Evolutionary conservation across 176 grass and related monocot genomes (phyloP).

Genomic region (Musa itinerans): DNA sequence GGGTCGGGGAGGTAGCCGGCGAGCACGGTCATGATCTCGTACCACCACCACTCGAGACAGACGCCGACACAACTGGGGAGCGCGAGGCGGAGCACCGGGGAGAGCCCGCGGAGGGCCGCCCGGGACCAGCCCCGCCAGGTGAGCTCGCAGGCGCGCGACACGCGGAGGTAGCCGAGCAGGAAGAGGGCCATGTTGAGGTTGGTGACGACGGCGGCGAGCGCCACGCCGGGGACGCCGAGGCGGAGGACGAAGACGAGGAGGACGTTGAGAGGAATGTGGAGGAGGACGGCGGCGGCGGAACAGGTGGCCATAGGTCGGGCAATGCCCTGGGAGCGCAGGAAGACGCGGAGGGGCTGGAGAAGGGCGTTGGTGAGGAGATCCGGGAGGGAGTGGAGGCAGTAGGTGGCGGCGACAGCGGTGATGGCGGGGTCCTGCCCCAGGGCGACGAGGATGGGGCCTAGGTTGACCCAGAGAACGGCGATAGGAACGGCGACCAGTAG

Average conservation of each 20-base stretch:
- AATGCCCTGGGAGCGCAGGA: slow-evolving; percentile 86
- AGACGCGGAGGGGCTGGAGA: slow-evolving; percentile 83
- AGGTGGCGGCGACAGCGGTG: slow-evolving; percentile 52
- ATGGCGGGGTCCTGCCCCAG: slow-evolving; percentile 79
- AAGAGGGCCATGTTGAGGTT: slow-evolving; percentile 93
- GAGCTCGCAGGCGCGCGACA: slow-evolving; percentile 38
- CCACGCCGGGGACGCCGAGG: slow-evolving; percentile 69
- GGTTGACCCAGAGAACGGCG: slow-evolving; percentile 69
- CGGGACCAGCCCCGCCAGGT: slow-evolving; percentile 69
- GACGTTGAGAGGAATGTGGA: slow-evolving; percentile 78
- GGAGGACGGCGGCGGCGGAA: slow-evolving; percentile 61
- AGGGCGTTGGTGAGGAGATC: slow-evolving; percentile 59
- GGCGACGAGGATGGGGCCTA: slow-evolving; percentile 59
- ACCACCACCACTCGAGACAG: slow-evolving; percentile 99
- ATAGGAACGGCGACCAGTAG: slow-evolving; percentile 52
- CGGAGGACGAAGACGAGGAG: slow-evolving; percentile 58
- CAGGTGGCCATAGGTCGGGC: slow-evolving; percentile 83
- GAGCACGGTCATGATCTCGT: slow-evolving; percentile 91
- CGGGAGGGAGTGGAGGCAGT: slow-evolving; percentile 63
- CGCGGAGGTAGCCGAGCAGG: slow-evolving; percentile 56
- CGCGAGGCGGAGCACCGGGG: slow-evolving; percentile 56
- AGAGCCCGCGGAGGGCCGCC: slow-evolving; percentile 23
- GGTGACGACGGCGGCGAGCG: slow-evolving; percentile 61
- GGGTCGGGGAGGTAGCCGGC: slow-evolving; percentile 72
- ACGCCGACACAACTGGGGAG: slow-evolving; percentile 83